Evolutionary conservation across 106 monocot genomes (phyloP).

Genomic region (Dendrobium catenatum): DNA sequence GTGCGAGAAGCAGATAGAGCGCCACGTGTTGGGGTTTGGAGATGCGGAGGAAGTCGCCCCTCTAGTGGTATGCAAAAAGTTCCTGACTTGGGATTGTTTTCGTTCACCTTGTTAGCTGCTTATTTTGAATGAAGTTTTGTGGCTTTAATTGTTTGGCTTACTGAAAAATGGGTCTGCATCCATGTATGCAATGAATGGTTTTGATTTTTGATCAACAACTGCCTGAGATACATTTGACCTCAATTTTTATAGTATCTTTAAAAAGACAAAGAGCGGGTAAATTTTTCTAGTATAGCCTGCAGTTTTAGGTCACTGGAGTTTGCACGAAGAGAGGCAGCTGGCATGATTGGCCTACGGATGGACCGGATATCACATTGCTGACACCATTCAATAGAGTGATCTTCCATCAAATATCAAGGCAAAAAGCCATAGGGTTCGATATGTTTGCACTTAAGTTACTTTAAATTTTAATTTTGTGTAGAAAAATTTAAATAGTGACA

Average conservation of each 20-base stretch:
- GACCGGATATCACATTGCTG: no score
- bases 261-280: not conserved
- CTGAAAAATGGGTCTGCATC: not conserved
- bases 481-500: no score
- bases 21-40: constrained; percentile 38
- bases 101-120: not conserved
- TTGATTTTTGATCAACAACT: not conserved
- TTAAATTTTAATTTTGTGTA: no score
- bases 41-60: constrained; percentile 72
- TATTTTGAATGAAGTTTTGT: not conserved
- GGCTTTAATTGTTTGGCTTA: not conserved
- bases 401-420: no score
- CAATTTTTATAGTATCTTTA: not conserved
- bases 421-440: no score
- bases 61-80: constrained; percentile 50
- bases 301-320: not conserved
- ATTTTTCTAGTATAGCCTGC: not conserved
- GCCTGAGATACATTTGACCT: not conserved
- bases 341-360: no score
- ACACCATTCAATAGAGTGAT: no score
- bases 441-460: no score
- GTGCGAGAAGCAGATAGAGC: constrained; percentile 74
- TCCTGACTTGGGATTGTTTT: not conserved
- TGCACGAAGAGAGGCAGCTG: no score
- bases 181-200: not conserved